Evolutionary conservation across 257 asterid genomes (phyloP), one percentile per base, ranked within the genome.

Genomic region (Solanum medicagineum): DNA sequence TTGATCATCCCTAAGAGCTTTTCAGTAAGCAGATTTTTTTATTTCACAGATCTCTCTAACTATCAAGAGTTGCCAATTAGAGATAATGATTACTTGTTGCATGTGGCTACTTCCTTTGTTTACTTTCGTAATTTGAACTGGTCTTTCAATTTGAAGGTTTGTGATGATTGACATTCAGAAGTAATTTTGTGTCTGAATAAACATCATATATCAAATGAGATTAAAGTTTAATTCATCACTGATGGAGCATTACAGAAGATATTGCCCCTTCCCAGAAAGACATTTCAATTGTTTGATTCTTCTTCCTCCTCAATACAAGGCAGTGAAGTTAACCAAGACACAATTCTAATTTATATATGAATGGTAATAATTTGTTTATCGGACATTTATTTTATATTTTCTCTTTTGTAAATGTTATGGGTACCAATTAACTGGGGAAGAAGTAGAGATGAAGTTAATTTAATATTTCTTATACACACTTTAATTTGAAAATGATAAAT

Each of bases 201-300:
- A 91, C 85, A 94, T 91, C 94, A 95, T 94, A 84, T 97, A 94
- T 81, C 10, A 94, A 85, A 93, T 87, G 92, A 92, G 98, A 91
- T 63, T 95, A 89, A 96, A 96, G 87, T 89, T 95, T 94, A 98
- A 96, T 88, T 90, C 95, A 36, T 91, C 98, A 63, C 62, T 96
- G 90, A 96, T 96, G 99, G 98, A 96, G 93, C 98, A 95, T 90
- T 96, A 96, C 80, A 98, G 93, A 90, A 92, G 99, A 68, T 97
- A 94, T 88, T 94, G 98, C 90, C 98, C 98, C 8, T 86, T 89
- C 84, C 97, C 94, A 10, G 97, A 95, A 87, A 92, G 98, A 88
- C 92, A 93, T 77, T 95, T 65, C 89, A 95, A 95, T 90, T 94
- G 98, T 87, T 84, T 94, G 90, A 95, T 95, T 89, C 97, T 98